Base-by-base conservation (phyloP, 176 grass and related monocot species). In the Microstegium vimineum region DNA sequence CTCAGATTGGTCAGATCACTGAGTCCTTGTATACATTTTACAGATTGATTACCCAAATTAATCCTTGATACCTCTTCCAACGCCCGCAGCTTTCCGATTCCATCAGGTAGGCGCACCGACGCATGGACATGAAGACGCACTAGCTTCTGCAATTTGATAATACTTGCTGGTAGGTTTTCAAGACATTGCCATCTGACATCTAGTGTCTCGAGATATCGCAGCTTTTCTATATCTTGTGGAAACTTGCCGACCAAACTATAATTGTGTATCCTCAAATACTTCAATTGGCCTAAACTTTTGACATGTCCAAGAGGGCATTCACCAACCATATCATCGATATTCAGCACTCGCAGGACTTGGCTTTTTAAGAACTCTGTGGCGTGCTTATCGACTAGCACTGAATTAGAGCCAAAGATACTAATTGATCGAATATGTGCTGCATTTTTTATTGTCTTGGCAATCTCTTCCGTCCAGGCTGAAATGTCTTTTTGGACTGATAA, bases 111-210 rank as follows among this genome's bases (percentile, higher is more conserved):
- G 0, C 1, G 0, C 25, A 31, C 1, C 0, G 0, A 0, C 0
- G 0, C 0, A 6, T 0, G 0, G 4, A 70, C 10, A 28, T 14
- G 0, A 14, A 85, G 67, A 1, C 20, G 64, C 46, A 78, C 62
- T 16, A 85, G 17, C 16, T 47, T 78, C 3, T 71, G 63, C 54
- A 71, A 11, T 11, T 52, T 30, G 38, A 56, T 16, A 66, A 79
- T 41, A 16, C 31, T 70, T 10, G 35, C 8, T 16, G 83, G 83
- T 23, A 79, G 5, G 2, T 69, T 41, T 16, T 30, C 0, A 12
- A 56, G 16, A 17, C 5, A 4, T 8, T 6, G 0, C 46, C 16
- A 49, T 18, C 46, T 49, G 4, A 49, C 46, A 49, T 49, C 46
- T 49, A 49, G 46, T 49, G 46, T 49, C 46, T 49, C 16, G 5